Percentiles rank a stretch among this genome's conserved stretches.
These are phyloP conservation scores for Plantago elongata DNA, from an alignment of 257 asterid genomes.

Conservation along the genomic window DNA sequence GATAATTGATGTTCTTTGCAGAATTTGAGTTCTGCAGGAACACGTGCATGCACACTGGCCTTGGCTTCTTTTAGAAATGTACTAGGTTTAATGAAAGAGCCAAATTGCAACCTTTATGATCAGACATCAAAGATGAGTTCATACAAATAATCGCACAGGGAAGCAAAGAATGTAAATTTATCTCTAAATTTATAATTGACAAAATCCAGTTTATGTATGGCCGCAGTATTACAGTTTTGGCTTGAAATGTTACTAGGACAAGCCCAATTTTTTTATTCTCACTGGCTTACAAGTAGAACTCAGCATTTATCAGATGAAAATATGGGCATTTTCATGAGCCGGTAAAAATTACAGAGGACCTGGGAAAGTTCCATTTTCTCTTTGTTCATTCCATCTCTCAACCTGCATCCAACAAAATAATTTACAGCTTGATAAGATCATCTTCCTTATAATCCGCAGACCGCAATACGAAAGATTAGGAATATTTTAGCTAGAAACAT, in stretches of 20 bases:
- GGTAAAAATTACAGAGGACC: slow-evolving; percentile 67
- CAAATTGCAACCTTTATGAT: no score
- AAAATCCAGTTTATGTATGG: slow-evolving; percentile 17
- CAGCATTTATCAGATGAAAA: slow-evolving; percentile 27
- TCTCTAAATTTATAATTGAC: slow-evolving; percentile 13
- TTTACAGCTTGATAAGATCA: not conserved
- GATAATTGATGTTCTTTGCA: not conserved
- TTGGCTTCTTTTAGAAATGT: no score
- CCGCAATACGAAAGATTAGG: no score
- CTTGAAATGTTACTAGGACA: slow-evolving; percentile 26
- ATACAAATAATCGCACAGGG: slow-evolving; percentile 2
- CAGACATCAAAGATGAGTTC: no score
- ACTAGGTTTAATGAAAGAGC: no score
- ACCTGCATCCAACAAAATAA: slow-evolving; percentile 43
- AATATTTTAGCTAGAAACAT: not conserved
- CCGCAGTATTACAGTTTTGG: slow-evolving; percentile 21
- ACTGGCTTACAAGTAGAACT: slow-evolving; percentile 19
- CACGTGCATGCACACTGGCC: no score
- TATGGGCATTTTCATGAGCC: slow-evolving; percentile 17
- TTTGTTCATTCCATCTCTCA: slow-evolving; percentile 93
- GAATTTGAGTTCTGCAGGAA: no score
- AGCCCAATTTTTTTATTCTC: slow-evolving; percentile 32
- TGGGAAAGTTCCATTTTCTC: slow-evolving; percentile 95
- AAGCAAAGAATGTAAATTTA: slow-evolving; percentile 1
- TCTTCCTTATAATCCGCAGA: not conserved